Percentiles rank a stretch among this genome's conserved stretches.
Conservation (phyloP, 768 basidiomycete genomes). For the Leccinellum luteum region DNA sequence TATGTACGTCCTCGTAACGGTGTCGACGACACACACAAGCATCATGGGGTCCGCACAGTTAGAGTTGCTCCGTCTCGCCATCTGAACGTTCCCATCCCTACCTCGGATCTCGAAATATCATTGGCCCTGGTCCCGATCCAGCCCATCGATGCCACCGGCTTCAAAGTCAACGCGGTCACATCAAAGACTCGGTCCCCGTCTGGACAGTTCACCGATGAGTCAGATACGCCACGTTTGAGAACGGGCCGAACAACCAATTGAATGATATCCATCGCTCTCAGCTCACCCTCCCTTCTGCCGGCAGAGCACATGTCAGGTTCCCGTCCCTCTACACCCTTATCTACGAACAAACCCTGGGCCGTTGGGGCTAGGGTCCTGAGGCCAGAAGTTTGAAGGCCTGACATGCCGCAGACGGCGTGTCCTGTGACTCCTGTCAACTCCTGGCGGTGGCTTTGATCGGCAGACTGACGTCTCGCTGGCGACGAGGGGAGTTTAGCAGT, state of each 20-base stretch:
- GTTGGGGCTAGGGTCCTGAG: conserved; percentile 30
- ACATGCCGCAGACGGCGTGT: conserved; percentile 54
- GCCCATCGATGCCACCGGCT: background rate
- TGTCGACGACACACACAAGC: background rate
- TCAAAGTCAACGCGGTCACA: background rate
- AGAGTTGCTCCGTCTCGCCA: background rate
- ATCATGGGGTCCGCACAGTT: background rate
- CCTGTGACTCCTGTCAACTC: conserved; percentile 36
- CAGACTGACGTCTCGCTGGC: conserved; percentile 47
- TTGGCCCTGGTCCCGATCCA: background rate
- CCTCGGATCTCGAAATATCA: background rate
- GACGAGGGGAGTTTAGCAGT: conserved; percentile 44
- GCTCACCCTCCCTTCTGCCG: conserved; percentile 20
- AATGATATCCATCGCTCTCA: background rate
- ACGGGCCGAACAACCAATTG: background rate
- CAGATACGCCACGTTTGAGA: background rate
- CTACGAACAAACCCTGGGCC: conserved; percentile 46
- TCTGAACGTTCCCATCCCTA: background rate
- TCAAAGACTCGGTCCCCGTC: background rate
- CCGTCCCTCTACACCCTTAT: conserved; percentile 42
- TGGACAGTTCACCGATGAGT: background rate
- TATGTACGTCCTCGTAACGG: background rate
- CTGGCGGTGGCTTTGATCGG: conserved; percentile 40
- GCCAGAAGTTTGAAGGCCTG: conserved; percentile 21
- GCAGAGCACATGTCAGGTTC: conserved; percentile 32